Conservation (phyloP, 441 rosid genomes). For the Francoa sonchifolia region DNA sequence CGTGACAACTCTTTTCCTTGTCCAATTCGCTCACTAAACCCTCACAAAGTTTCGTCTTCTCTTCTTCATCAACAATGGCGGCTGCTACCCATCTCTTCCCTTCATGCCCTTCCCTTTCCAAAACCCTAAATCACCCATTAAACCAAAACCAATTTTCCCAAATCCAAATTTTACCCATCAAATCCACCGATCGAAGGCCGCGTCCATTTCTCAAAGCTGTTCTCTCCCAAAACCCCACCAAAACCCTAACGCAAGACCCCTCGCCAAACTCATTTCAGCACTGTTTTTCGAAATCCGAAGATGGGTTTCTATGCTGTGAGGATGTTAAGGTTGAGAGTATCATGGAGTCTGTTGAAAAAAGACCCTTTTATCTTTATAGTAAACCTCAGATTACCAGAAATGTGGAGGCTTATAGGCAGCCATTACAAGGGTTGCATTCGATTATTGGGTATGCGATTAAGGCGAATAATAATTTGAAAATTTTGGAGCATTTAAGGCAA, state of each 20-base stretch:
- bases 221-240: conserved; percentile 39
- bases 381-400: conserved; percentile 85
- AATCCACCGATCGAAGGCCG: conserved; percentile 17
- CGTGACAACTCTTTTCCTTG: too few species aligned
- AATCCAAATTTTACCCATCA: conserved; percentile 25
- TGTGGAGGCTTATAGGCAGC: conserved; percentile 65
- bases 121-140: conserved; percentile 24
- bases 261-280: conserved; percentile 33
- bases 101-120: conserved; percentile 22
- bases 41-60: too few species aligned
- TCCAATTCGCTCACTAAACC: too few species aligned
- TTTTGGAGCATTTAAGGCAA: conserved; percentile 81
- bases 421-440: conserved; percentile 54
- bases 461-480: conserved; percentile 83
- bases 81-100: conserved; percentile 27
- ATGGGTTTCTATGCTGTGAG: conserved; percentile 86
- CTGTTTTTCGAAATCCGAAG: conserved; percentile 70
- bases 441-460: conserved; percentile 89
- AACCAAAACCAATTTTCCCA: conserved; percentile 27
- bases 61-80: conserved; percentile 26
- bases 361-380: conserved; percentile 85
- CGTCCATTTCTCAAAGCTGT: conserved; percentile 47
- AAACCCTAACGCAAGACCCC: conserved; percentile 17
- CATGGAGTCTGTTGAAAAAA: conserved; percentile 63
- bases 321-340: conserved; percentile 64